These are phyloP conservation scores for Aschersonia sp. DNA, from an alignment of 2,329 filamentous ascomycete species.

Conservation along the genomic window DNA sequence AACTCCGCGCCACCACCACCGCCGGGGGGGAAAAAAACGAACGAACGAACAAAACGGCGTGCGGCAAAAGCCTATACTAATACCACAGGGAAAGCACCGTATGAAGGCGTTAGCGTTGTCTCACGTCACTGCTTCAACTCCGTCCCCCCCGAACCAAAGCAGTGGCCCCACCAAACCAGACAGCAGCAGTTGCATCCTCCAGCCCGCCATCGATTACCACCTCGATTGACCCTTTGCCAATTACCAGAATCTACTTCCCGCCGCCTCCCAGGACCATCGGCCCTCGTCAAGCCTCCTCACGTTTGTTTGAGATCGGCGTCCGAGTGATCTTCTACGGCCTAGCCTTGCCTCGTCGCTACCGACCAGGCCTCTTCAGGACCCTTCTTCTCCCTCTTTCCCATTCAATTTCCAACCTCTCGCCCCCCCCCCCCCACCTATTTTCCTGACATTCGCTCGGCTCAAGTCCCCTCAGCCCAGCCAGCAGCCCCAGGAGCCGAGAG, in stretches of 20 bases:
- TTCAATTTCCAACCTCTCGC: neutral
- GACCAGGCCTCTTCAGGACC: neutral
- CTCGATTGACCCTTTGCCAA: too few relatives aligned
- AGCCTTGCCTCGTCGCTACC: neutral
- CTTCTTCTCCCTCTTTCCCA: neutral
- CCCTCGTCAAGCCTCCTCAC: neutral
- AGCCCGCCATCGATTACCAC: too few relatives aligned
- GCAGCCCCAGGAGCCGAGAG: neutral
- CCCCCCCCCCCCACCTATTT: neutral
- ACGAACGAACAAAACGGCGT: too few relatives aligned
- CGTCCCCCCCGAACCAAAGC: neutral
- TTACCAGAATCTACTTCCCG: too few relatives aligned
- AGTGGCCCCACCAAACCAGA: neutral
- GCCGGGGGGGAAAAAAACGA: too few relatives aligned
- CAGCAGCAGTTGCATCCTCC: neutral
- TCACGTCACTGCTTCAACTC: neutral
- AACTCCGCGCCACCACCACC: too few relatives aligned
- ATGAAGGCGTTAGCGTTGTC: neutral
- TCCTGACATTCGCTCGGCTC: neutral
- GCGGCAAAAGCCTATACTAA: too few relatives aligned
- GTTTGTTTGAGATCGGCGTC: conserved; percentile 3
- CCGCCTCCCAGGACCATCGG: too few relatives aligned
- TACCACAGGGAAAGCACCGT: too few relatives aligned
- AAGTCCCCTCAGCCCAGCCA: neutral
- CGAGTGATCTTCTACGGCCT: neutral